Evolutionary conservation across 306 rosid genomes (phyloP), one percentile per base, ranked within the genome.

Genomic region (Dicorynia guianensis): DNA sequence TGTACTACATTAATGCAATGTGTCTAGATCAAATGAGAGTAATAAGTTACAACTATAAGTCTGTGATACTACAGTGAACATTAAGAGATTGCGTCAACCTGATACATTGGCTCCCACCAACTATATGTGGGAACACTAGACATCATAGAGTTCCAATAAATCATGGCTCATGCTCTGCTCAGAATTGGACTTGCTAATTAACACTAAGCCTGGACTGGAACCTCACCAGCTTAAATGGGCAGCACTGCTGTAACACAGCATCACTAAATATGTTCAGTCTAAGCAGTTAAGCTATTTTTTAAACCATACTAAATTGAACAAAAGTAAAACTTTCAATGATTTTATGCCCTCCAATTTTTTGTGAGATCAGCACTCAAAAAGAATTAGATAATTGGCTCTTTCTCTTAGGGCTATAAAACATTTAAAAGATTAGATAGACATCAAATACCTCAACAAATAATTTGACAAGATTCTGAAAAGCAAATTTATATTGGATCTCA

Each of bases 151-250:
- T 57, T 61, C 35, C 34, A 40, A 53, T 67, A 53, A 46, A 63
- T 56, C 46, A 19, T 44, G 46, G 55, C 53, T 55, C 72, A 75
- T 42, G 61, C 56, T 69, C 77, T 44, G 48, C 61, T 63, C 62
- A 19, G 30, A 33, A 33, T 58, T 39, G 70, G 69, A 57, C 65
- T 65, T 65, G 52, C 55, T 71, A 59, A 50, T 36, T 46, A 40
- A 67, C 71, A 68, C 11, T 15, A 67, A 44, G 68, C 56, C 63
- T 5, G 63, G 60, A 15, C 8, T 46, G 58, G 71, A 81, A 76
- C 40, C 67, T 53, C 77, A 75, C 38, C 64, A 49, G 40, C 71
- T 30, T 61, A 30, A 56, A 53, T 53, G 39, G 52, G 20, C 1
- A 40, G 66, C 15, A 8, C 50, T 76, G 40, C 72, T 19, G 19